phyloP scores from a whole-genome alignment of 495 filamentous ascomycete species.

The Penicillium ochrochloron region DNA sequence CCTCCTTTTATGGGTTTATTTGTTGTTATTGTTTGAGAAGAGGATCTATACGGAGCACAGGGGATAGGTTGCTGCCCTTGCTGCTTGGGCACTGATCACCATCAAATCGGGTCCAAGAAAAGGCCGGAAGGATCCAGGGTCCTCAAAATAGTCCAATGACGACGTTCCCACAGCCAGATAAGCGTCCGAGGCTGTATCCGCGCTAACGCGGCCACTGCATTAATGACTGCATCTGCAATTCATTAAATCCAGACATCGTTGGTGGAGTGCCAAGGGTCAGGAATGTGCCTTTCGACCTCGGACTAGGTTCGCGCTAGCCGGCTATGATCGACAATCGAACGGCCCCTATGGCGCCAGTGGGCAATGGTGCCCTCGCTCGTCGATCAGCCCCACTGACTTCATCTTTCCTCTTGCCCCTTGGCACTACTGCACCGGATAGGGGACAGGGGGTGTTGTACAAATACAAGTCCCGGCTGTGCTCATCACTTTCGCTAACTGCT shows the following conservation, averaged over 20 bases:
- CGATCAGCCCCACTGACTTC: constrained; percentile 30
- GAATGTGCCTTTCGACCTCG: constrained; percentile 21
- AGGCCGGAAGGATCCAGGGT: constrained; percentile 9
- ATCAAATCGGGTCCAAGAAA: constrained; percentile 18
- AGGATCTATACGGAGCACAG: constrained; percentile 22
- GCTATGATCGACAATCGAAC: constrained; percentile 35
- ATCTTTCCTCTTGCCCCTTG: constrained; percentile 17
- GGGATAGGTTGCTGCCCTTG: constrained; percentile 21
- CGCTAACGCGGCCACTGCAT: constrained; percentile 18
- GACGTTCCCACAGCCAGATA: constrained; percentile 16
- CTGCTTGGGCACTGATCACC: constrained; percentile 16
- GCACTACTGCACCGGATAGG: constrained; percentile 11
- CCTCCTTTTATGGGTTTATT: constrained; percentile 9
- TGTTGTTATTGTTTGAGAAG: background rate
- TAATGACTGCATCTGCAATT: constrained; percentile 25
- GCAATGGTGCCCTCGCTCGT: constrained; percentile 24
- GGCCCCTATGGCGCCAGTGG: constrained; percentile 19
- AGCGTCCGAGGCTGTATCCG: constrained; percentile 15
- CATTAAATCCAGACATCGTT: constrained; percentile 21
- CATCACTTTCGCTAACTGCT: constrained; percentile 1
- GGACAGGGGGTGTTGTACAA: constrained; percentile 3
- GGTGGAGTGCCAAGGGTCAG: constrained; percentile 23
- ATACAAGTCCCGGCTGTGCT: background rate
- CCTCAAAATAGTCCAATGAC: constrained; percentile 19
- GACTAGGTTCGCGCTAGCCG: constrained; percentile 28